phyloP scores from a whole-genome alignment of 306 rosid species.

The Gynostemma pentaphyllum region DNA sequence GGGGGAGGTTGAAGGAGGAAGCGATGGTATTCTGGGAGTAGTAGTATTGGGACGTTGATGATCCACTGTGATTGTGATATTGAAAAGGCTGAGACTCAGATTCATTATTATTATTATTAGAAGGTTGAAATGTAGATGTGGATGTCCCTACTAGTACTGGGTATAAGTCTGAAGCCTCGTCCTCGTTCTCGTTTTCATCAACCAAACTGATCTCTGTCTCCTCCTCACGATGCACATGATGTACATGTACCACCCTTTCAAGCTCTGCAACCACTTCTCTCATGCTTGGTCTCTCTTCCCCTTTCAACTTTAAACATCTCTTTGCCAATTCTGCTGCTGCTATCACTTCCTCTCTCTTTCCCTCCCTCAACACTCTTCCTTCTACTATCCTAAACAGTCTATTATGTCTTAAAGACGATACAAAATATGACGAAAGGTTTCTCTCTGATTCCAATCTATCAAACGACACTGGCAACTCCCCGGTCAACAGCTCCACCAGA shows the following conservation, averaged over 20 bases:
- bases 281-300: constrained; percentile 5
- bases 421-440: constrained; percentile 5
- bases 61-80: too few relatives aligned
- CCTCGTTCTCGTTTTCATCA: background rate
- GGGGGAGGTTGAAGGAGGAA: too few relatives aligned
- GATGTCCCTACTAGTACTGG: background rate
- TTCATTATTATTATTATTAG: too few relatives aligned
- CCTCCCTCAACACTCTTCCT: constrained; percentile 4
- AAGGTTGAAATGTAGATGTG: too few relatives aligned
- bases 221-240: background rate
- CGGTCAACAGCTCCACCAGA: constrained; percentile 1
- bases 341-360: constrained; percentile 3
- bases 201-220: background rate
- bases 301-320: constrained; percentile 3
- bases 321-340: background rate
- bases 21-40: too few relatives aligned
- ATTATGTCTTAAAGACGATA: background rate
- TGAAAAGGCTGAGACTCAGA: too few relatives aligned
- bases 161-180: background rate
- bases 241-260: background rate
- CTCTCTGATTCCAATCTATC: background rate
- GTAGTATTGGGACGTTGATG: too few relatives aligned
- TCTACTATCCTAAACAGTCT: background rate
- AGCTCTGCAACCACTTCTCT: constrained; percentile 4
- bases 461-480: constrained; percentile 4